Percentiles rank a stretch among this genome's conserved stretches.
Evolutionary conservation across 2,329 filamentous ascomycete species (phyloP).

Genomic region (Diplodia mutila): DNA sequence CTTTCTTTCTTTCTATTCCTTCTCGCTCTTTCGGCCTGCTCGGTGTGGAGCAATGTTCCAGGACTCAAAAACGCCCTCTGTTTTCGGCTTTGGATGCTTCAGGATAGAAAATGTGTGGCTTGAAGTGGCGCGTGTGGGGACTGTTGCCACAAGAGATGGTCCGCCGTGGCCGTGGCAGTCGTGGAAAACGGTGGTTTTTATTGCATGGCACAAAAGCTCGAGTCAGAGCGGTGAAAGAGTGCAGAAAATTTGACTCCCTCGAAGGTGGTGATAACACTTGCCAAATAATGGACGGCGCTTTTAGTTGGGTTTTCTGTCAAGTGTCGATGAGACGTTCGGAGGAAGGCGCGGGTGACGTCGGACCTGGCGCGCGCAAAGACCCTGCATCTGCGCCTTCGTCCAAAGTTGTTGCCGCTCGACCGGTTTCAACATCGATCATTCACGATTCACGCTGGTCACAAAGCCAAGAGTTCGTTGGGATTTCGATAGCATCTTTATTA

Average conservation of each 20-base stretch:
- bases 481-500: not conserved
- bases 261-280: not conserved
- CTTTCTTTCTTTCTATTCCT: too few species aligned
- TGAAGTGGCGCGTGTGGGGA: not conserved
- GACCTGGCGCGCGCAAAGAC: not conserved
- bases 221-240: not conserved
- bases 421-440: not conserved
- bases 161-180: too few species aligned
- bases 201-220: not conserved
- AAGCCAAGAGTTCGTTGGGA: not conserved
- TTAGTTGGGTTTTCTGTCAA: not conserved
- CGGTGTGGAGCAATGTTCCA: not conserved
- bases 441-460: not conserved
- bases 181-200: slow-evolving; percentile 5
- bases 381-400: not conserved
- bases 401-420: slow-evolving; percentile 6
- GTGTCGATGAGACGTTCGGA: not conserved
- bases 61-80: not conserved
- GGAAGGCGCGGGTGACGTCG: slow-evolving; percentile 8
- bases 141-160: not conserved
- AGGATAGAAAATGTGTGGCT: too few species aligned
- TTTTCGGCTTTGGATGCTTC: not conserved
- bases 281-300: not conserved
- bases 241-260: not conserved
- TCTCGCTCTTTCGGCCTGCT: not conserved